A percentile compares a stretch with the other conserved stretches of the same genome.
Conservation (phyloP, 768 basidiomycete genomes). For the Wakefieldia striispora region DNA sequence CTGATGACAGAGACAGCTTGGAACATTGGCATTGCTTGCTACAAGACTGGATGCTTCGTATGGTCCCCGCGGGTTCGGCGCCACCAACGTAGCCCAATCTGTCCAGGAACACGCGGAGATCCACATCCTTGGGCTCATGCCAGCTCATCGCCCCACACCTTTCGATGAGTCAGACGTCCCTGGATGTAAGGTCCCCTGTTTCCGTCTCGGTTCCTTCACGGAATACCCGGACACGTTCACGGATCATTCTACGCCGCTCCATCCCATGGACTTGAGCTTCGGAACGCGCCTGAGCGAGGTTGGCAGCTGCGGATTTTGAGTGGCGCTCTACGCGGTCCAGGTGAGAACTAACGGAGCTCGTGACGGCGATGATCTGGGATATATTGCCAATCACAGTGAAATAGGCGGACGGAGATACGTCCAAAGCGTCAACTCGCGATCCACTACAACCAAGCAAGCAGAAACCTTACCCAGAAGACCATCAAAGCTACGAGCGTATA, state of each 20-base stretch:
- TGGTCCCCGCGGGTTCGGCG: no score
- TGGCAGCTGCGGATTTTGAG: conserved; percentile 45
- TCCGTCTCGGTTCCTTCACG: conserved; percentile 14
- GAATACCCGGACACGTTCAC: conserved; percentile 41
- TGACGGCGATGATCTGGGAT: conserved; percentile 8
- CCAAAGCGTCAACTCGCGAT: neutral
- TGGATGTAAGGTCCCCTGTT: neutral
- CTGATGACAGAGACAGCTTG: no score
- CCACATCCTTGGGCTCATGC: no score
- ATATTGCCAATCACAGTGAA: no score
- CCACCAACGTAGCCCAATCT: neutral
- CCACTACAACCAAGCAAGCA: neutral
- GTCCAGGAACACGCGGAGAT: neutral
- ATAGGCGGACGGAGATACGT: neutral
- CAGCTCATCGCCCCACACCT: neutral
- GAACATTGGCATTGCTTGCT: no score
- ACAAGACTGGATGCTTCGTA: no score
- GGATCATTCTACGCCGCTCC: conserved; percentile 50
- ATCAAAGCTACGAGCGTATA: conserved; percentile 12
- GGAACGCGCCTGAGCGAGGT: conserved; percentile 55
- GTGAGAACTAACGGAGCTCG: conserved; percentile 18
- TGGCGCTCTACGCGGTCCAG: conserved; percentile 44
- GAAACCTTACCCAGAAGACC: conserved; percentile 14
- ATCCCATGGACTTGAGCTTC: conserved; percentile 57
- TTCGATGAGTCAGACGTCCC: neutral